Conservation (phyloP, 306 rosid genomes). For the Cajanus cajan region DNA sequence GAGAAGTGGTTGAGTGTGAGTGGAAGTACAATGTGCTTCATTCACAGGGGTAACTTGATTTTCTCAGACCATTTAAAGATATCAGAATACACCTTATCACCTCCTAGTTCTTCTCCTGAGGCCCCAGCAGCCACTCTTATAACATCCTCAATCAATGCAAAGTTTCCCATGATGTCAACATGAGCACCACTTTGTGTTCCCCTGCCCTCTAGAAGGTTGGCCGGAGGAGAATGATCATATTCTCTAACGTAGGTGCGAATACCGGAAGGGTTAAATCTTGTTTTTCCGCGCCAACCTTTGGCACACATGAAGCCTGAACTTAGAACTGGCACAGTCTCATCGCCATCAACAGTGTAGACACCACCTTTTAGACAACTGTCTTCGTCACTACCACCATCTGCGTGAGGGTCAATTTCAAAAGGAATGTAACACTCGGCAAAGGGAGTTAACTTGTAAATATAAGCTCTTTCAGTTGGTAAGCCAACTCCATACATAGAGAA, state of each 20-base stretch:
- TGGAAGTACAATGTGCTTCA: neutral
- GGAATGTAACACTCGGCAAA: slow-evolving; percentile 75
- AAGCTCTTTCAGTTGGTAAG: slow-evolving; percentile 81
- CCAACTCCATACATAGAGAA: slow-evolving; percentile 86
- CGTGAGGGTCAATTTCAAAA: slow-evolving; percentile 67
- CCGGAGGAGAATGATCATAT: slow-evolving; percentile 78
- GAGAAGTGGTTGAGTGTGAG: neutral
- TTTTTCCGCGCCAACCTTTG: slow-evolving; percentile 81
- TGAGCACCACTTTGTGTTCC: slow-evolving; percentile 91
- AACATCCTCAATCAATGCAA: slow-evolving; percentile 77
- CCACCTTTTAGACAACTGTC: slow-evolving; percentile 66
- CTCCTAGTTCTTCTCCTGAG: slow-evolving; percentile 69
- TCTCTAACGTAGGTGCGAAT: slow-evolving; percentile 57
- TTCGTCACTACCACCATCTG: slow-evolving; percentile 44
- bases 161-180: slow-evolving; percentile 91
- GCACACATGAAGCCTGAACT: slow-evolving; percentile 92
- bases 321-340: slow-evolving; percentile 82
- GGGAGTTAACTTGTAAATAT: slow-evolving; percentile 65
- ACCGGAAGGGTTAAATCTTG: slow-evolving; percentile 77
- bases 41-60: slow-evolving; percentile 54
- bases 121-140: slow-evolving; percentile 81
- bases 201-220: slow-evolving; percentile 72
- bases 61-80: slow-evolving; percentile 80
- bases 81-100: slow-evolving; percentile 67
- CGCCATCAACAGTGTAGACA: slow-evolving; percentile 74